Evolutionary conservation across 257 asterid genomes (phyloP).

Genomic region (Mitragyna speciosa): DNA sequence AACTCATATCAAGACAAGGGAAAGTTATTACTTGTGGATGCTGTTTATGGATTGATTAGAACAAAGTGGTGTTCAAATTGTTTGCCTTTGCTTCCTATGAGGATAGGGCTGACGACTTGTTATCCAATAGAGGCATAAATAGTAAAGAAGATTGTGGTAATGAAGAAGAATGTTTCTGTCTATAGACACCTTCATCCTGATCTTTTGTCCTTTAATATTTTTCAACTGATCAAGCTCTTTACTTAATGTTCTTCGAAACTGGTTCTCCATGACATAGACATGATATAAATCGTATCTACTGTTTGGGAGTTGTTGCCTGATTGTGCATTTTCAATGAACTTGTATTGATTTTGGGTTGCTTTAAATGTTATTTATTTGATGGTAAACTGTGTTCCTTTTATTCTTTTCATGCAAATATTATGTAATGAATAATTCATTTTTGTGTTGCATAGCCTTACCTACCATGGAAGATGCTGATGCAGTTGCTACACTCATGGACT

Average conservation of each 20-base stretch:
- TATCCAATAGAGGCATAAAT: background rate
- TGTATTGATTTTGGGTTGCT: background rate
- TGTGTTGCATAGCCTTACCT: conserved; percentile 27
- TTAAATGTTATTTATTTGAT: background rate
- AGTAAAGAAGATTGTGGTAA: background rate
- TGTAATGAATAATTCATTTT: conserved; percentile 18
- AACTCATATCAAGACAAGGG: background rate
- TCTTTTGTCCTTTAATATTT: background rate
- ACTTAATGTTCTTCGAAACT: background rate
- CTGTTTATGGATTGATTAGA: background rate
- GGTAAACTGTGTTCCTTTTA: background rate
- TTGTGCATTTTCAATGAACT: background rate
- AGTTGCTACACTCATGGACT: conserved; percentile 62
- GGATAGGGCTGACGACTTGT: too few species aligned
- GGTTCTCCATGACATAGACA: background rate
- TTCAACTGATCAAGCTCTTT: background rate
- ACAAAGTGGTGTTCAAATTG: background rate
- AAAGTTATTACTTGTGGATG: background rate
- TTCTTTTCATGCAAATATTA: background rate
- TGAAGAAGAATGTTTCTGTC: background rate
- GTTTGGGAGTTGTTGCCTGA: background rate
- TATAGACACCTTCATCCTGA: background rate
- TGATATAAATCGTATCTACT: background rate
- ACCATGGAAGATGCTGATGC: conserved; percentile 69
- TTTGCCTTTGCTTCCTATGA: background rate